phyloP scores from a whole-genome alignment of 2,329 filamentous ascomycete genomes.

The Daldinia sp. region DNA sequence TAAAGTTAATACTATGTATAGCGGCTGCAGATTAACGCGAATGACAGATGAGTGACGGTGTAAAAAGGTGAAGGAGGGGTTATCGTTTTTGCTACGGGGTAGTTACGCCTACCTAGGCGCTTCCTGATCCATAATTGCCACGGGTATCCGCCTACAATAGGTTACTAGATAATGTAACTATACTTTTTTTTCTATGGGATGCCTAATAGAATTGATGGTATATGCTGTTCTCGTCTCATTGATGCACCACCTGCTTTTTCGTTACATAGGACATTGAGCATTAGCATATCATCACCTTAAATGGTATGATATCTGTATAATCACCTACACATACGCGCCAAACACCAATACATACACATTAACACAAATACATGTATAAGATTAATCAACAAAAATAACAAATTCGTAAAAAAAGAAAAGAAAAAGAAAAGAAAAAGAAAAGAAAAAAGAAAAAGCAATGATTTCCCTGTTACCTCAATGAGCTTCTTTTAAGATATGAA shows the following conservation, averaged over 20 bases:
- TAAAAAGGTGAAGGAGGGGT: slow-evolving; percentile 33
- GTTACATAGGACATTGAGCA: background rate
- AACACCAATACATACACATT: background rate
- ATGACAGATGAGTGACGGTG: slow-evolving; percentile 34
- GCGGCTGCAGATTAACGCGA: slow-evolving; percentile 12
- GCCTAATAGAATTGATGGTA: too few species aligned
- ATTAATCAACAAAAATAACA: slow-evolving; percentile 4
- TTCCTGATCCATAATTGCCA: slow-evolving; percentile 21
- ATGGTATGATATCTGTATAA: background rate
- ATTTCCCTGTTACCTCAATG: slow-evolving; percentile 1
- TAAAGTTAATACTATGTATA: background rate
- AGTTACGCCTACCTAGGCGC: too few species aligned
- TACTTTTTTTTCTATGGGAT: too few species aligned
- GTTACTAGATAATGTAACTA: too few species aligned
- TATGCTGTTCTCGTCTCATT: background rate
- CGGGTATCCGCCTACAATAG: too few species aligned
- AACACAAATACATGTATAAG: background rate
- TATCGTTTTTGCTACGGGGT: background rate
- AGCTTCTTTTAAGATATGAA: background rate
- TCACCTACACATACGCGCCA: background rate
- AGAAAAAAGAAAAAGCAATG: too few species aligned
- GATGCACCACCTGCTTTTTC: background rate
- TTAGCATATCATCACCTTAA: background rate
- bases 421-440: too few species aligned
- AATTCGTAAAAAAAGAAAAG: too few species aligned